Conservation (phyloP, 345 rosid species). For the Rhodamnia argentea region DNA sequence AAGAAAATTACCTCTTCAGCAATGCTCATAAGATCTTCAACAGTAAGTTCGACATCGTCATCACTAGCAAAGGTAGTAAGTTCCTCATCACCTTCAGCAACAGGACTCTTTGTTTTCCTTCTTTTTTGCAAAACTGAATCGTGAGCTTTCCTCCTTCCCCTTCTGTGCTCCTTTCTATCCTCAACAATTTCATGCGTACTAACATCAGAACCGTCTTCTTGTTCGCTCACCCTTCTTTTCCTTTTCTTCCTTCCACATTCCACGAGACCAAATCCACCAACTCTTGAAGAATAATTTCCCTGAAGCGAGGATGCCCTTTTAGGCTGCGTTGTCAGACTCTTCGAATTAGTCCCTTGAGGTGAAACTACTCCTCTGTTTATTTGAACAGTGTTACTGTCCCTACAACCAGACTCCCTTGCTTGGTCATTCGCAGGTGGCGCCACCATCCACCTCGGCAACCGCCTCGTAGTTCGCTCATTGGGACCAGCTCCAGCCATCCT, state of each 20-base stretch:
- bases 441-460: slow-evolving; percentile 29
- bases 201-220: not conserved
- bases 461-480: slow-evolving; percentile 13
- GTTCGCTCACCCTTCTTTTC: not conserved
- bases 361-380: not conserved
- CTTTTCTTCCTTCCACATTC: not conserved
- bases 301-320: not conserved
- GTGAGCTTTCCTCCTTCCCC: not conserved
- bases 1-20: slow-evolving; percentile 33
- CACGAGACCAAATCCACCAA: not conserved
- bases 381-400: not conserved
- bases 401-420: not conserved
- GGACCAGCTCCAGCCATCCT: not conserved
- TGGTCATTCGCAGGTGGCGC: not conserved
- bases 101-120: slow-evolving; percentile 1
- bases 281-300: not conserved
- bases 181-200: not conserved
- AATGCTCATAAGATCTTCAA: slow-evolving; percentile 40
- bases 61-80: not conserved
- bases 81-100: not conserved
- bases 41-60: slow-evolving; percentile 20
- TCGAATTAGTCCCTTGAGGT: not conserved
- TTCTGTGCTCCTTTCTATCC: not conserved
- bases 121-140: not conserved
- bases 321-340: not conserved